These are phyloP conservation scores for Cyberlindnera maritima DNA, from an alignment of 805 yeast genomes.

Conservation along the genomic window DNA sequence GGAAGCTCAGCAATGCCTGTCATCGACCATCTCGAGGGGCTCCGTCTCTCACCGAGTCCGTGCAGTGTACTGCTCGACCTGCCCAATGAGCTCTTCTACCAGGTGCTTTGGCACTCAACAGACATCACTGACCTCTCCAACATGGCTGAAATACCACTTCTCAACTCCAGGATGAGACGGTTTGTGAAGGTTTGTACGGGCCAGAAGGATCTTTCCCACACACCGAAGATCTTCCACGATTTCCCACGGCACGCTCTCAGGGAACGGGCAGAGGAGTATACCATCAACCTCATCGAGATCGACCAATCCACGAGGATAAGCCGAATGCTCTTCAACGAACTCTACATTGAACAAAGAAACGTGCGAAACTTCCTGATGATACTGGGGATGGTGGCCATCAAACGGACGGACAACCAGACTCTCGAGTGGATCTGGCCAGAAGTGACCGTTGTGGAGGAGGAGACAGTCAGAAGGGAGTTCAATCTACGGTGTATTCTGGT, in stretches of 20 bases:
- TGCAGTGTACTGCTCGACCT: constrained; percentile 5
- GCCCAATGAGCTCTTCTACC: constrained; percentile 10
- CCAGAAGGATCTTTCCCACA: not conserved
- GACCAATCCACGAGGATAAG: constrained; percentile 4
- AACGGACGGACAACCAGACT: not conserved
- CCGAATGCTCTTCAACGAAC: constrained; percentile 1
- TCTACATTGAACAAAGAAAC: constrained; percentile 1
- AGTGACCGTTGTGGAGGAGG: constrained; percentile 8
- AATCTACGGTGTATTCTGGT: constrained; percentile 2
- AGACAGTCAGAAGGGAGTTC: constrained; percentile 2
- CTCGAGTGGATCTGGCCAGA: constrained; percentile 14
- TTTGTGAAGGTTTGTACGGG: constrained; percentile 5
- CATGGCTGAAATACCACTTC: constrained; percentile 4
- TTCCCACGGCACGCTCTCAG: not conserved
- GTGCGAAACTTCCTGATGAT: constrained; percentile 5
- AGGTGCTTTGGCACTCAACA: constrained; percentile 2
- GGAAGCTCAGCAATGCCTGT: not conserved
- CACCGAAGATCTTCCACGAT: constrained; percentile 4
- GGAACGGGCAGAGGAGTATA: constrained; percentile 8
- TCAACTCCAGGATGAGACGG: constrained; percentile 1
- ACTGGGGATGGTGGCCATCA: constrained; percentile 2
- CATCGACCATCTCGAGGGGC: not conserved
- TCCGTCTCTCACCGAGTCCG: not conserved
- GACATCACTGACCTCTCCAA: constrained; percentile 6
- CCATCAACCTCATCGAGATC: constrained; percentile 10